Evolutionary conservation across 805 yeast species (phyloP).

Genomic region (Spathaspora passalidarum): DNA sequence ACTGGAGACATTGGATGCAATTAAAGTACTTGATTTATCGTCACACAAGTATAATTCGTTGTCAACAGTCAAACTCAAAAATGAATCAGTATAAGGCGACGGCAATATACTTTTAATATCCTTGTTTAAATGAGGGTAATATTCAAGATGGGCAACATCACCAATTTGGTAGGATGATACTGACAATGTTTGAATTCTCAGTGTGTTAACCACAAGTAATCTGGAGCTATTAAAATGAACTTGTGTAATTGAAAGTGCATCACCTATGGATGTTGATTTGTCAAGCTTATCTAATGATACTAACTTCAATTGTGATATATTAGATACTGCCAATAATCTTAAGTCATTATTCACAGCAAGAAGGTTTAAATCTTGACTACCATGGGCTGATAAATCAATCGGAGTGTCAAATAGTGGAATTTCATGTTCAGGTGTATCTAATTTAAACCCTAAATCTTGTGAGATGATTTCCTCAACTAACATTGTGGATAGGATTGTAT

Average conservation of each 20-base stretch:
- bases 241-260: slow-evolving; percentile 14
- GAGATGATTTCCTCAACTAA: slow-evolving; percentile 15
- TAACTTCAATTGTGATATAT: slow-evolving; percentile 21
- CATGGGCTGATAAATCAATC: slow-evolving; percentile 19
- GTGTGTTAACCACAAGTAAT: slow-evolving; percentile 24
- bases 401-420: slow-evolving; percentile 19
- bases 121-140: background rate
- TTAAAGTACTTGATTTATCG: background rate
- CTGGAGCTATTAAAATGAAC: slow-evolving; percentile 23
- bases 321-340: slow-evolving; percentile 30
- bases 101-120: background rate
- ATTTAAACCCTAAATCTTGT: slow-evolving; percentile 38
- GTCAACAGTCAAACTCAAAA: slow-evolving; percentile 1
- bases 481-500: slow-evolving; percentile 3
- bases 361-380: slow-evolving; percentile 18
- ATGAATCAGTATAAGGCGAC: background rate
- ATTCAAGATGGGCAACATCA: background rate
- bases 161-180: background rate
- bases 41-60: slow-evolving; percentile 3
- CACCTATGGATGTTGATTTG: background rate
- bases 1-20: slow-evolving; percentile 5
- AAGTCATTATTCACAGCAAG: slow-evolving; percentile 25
- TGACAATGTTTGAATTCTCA: slow-evolving; percentile 1
- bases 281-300: slow-evolving; percentile 13
- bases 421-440: slow-evolving; percentile 25